phyloP scores from a whole-genome alignment of 768 basidiomycete species.

The Collybia sordida region DNA sequence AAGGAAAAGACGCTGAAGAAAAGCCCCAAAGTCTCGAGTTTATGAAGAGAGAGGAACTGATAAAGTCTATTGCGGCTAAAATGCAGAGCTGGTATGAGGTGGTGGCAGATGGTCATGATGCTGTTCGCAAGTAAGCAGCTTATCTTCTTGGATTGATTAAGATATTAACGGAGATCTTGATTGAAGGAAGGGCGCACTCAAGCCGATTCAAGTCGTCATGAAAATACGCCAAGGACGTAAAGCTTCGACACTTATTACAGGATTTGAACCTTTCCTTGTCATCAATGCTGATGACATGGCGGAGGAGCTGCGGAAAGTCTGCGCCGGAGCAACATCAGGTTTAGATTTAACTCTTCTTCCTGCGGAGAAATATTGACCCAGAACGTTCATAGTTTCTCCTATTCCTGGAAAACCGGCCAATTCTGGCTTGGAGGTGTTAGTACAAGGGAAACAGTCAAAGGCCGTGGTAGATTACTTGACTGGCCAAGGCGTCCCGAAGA shows the following conservation, averaged over 20 bases:
- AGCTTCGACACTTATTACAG: conserved; percentile 72
- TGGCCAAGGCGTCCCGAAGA: conserved; percentile 74
- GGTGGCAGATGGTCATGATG: conserved; percentile 50
- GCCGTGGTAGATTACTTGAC: conserved; percentile 66
- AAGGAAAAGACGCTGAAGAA: conserved; percentile 23
- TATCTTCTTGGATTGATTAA: neutral
- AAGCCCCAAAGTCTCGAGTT: conserved; percentile 39
- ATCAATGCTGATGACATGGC: conserved; percentile 71
- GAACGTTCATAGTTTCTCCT: conserved; percentile 49
- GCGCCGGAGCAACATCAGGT: conserved; percentile 82
- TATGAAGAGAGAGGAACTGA: conserved; percentile 65
- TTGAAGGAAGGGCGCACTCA: conserved; percentile 72
- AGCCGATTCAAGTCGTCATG: conserved; percentile 65
- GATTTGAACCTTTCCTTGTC: conserved; percentile 74
- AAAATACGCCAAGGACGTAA: conserved; percentile 81
- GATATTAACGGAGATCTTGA: neutral
- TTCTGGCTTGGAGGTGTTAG: conserved; percentile 66
- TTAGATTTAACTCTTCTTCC: conserved; percentile 17
- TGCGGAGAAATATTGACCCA: neutral
- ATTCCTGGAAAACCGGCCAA: conserved; percentile 51
- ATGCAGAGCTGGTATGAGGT: conserved; percentile 85
- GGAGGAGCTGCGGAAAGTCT: conserved; percentile 73
- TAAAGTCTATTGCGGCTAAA: conserved; percentile 48
- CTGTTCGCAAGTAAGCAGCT: conserved; percentile 52
- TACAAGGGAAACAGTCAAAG: conserved; percentile 82